phyloP scores from a whole-genome alignment of 2,329 filamentous ascomycete species.

The Cercospora brassicicola region DNA sequence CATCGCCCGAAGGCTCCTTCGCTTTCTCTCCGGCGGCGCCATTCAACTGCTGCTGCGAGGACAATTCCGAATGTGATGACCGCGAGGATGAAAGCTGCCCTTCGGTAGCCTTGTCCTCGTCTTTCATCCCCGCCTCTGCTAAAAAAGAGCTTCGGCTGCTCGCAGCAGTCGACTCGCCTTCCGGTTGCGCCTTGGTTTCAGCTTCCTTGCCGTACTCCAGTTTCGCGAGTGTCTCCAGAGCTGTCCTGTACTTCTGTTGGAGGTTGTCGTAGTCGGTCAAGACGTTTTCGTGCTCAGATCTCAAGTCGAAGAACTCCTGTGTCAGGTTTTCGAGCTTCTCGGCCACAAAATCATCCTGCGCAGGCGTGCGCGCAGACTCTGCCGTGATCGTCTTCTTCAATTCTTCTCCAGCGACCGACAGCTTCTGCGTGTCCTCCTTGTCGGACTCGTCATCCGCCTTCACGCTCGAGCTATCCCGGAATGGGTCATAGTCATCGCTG shows the following conservation, averaged over 20 bases:
- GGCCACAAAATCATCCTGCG: slow-evolving; percentile 80
- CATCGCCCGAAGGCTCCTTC: slow-evolving; percentile 17
- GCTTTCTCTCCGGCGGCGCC: slow-evolving; percentile 41
- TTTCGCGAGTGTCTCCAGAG: slow-evolving; percentile 76
- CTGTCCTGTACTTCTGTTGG: slow-evolving; percentile 86
- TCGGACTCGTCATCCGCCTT: slow-evolving; percentile 23
- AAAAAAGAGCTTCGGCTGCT: slow-evolving; percentile 77
- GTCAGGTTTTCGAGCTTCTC: slow-evolving; percentile 91
- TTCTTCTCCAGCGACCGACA: slow-evolving; percentile 13
- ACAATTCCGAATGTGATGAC: slow-evolving; percentile 91
- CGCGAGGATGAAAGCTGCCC: slow-evolving; percentile 75
- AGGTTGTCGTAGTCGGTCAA: slow-evolving; percentile 75
- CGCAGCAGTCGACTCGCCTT: slow-evolving; percentile 56
- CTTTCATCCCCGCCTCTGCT: slow-evolving; percentile 71
- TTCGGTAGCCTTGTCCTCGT: slow-evolving; percentile 61
- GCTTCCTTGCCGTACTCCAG: slow-evolving; percentile 65
- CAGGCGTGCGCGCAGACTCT: slow-evolving; percentile 62
- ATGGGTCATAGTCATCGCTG: slow-evolving; percentile 31
- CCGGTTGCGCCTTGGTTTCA: slow-evolving; percentile 54
- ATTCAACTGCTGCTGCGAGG: slow-evolving; percentile 74
- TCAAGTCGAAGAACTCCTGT: slow-evolving; percentile 86
- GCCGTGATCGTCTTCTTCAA: slow-evolving; percentile 20
- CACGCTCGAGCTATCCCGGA: slow-evolving; percentile 21
- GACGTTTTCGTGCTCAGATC: slow-evolving; percentile 84
- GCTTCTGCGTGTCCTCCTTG: slow-evolving; percentile 21